Percentiles rank a stretch among this genome's conserved stretches.
These are phyloP conservation scores for Catharanthus roseus DNA, from an alignment of 257 asterid genomes.

Conservation along the genomic window DNA sequence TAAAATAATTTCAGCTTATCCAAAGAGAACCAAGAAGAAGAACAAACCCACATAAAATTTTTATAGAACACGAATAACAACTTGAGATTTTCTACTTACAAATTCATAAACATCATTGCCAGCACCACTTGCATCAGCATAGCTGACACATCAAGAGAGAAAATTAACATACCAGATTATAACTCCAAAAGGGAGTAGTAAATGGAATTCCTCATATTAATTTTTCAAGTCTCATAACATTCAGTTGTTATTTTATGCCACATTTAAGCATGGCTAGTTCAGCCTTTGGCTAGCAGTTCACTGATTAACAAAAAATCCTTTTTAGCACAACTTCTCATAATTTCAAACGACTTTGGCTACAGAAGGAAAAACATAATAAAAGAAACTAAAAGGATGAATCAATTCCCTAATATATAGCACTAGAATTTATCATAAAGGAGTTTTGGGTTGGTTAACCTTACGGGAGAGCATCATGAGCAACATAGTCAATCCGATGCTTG, in stretches of 20 bases:
- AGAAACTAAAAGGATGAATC: background rate
- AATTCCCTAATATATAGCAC: background rate
- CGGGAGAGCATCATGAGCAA: constrained; percentile 98
- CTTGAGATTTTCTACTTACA: constrained; percentile 32
- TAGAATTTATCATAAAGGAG: background rate
- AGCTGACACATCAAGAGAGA: constrained; percentile 33
- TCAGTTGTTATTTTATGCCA: background rate
- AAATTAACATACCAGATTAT: constrained; percentile 8
- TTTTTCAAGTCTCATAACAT: background rate
- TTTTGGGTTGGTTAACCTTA: constrained; percentile 37
- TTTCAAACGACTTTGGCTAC: background rate
- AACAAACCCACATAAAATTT: background rate
- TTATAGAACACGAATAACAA: background rate
- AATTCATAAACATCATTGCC: constrained; percentile 58
- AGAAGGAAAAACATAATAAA: background rate
- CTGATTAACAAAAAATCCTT: background rate
- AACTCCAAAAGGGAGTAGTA: constrained; percentile 3
- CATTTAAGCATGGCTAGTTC: background rate
- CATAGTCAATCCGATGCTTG: constrained; percentile 74
- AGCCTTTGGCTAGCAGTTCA: background rate
- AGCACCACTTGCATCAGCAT: constrained; percentile 68
- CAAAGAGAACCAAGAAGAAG: background rate
- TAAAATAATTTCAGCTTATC: background rate
- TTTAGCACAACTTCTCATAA: background rate
- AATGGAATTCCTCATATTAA: background rate